A percentile compares a stretch with the other conserved stretches of the same genome.
Evolutionary conservation across 2,329 filamentous ascomycete genomes (phyloP).

Genomic region (Elsinoe ampelina): DNA sequence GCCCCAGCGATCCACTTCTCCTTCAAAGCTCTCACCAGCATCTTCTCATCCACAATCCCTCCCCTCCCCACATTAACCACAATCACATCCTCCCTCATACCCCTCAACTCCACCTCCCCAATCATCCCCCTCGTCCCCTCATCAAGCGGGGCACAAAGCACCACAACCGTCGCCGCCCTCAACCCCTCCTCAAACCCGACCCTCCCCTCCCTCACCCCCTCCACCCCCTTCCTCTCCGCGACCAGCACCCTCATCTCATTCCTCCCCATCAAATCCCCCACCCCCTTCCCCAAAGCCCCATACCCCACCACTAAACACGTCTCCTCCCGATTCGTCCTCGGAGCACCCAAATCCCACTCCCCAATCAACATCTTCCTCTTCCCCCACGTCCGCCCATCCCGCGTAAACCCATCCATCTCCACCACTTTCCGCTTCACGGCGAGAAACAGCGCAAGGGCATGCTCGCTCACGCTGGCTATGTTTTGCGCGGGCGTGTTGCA

Average conservation of each 20-base stretch:
- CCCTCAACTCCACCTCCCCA: constrained; percentile 31
- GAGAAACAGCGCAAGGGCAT: constrained; percentile 43
- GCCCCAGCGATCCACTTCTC: constrained; percentile 40
- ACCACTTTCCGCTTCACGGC: constrained; percentile 36
- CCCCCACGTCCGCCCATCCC: constrained; percentile 33
- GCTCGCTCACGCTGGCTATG: constrained; percentile 36
- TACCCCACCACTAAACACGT: constrained; percentile 43
- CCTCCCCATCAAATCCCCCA: constrained; percentile 36
- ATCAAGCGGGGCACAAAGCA: constrained; percentile 25
- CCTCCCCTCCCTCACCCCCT: constrained; percentile 23
- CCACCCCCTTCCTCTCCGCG: constrained; percentile 36
- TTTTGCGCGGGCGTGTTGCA: constrained; percentile 41
- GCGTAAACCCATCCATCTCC: constrained; percentile 29
- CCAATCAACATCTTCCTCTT: constrained; percentile 30
- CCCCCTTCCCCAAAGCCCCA: constrained; percentile 36
- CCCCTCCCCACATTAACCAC: constrained; percentile 42
- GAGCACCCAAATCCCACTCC: constrained; percentile 28
- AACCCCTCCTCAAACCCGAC: constrained; percentile 31
- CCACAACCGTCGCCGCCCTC: constrained; percentile 29
- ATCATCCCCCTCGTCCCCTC: constrained; percentile 22
- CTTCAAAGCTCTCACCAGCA: constrained; percentile 37
- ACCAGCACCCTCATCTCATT: constrained; percentile 43
- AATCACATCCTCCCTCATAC: constrained; percentile 37
- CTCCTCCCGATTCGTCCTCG: constrained; percentile 41
- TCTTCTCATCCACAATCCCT: constrained; percentile 43